A percentile compares a stretch with the other conserved stretches of the same genome.
phyloP scores from a whole-genome alignment of 208 protist species.

The Crithidia bombi region DNA sequence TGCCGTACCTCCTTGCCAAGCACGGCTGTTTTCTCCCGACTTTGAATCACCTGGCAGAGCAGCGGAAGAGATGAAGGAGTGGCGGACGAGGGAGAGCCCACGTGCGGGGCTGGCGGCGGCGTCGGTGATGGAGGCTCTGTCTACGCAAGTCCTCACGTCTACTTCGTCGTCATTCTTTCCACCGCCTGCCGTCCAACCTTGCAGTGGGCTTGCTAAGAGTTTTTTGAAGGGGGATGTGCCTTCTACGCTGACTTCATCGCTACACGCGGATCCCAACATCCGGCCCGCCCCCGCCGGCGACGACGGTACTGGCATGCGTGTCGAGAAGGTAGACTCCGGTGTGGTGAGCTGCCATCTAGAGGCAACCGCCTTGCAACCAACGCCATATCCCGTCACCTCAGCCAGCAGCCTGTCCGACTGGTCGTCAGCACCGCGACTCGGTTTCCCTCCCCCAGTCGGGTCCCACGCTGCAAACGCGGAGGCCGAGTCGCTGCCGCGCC shows the following conservation, averaged over 20 bases:
- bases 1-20: too few relatives aligned
- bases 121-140: not conserved
- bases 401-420: slow-evolving; percentile 53
- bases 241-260: not conserved
- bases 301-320: not conserved
- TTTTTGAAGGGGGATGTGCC: too few relatives aligned
- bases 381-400: slow-evolving; percentile 46
- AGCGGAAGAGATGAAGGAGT: slow-evolving; percentile 19
- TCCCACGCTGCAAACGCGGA: slow-evolving; percentile 29
- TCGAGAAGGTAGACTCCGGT: not conserved
- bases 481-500: slow-evolving; percentile 10
- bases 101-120: not conserved
- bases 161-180: not conserved
- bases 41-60: not conserved
- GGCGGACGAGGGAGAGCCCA: not conserved
- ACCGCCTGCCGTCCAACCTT: too few relatives aligned
- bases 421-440: slow-evolving; percentile 52
- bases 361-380: slow-evolving; percentile 8
- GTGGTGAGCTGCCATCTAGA: not conserved
- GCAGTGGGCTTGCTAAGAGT: too few relatives aligned
- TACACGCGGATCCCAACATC: not conserved
- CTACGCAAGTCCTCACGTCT: not conserved
- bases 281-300: not conserved
- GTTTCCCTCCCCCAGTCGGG: slow-evolving; percentile 42
- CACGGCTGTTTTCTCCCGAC: not conserved